These are phyloP conservation scores for Trichoderma arundinaceum DNA, from an alignment of 2,329 filamentous ascomycete genomes.

Conservation along the genomic window DNA sequence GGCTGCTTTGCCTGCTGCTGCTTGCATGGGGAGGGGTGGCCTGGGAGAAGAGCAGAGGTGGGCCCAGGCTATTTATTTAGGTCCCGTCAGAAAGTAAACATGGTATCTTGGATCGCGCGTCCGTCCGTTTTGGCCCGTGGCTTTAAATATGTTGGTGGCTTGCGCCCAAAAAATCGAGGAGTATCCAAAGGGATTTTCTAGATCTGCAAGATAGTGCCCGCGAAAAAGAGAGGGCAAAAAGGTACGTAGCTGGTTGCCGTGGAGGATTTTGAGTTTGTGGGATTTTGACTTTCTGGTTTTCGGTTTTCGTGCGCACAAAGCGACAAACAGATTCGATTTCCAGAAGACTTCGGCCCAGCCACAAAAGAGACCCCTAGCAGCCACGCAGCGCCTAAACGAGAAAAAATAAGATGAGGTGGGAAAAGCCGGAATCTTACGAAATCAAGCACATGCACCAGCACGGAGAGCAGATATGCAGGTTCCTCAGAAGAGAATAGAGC, in stretches of 20 bases:
- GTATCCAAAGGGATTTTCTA: too few species aligned
- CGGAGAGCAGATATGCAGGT: too few species aligned
- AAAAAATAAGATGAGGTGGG: background rate
- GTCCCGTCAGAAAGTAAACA: constrained; percentile 27
- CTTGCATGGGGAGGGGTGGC: constrained; percentile 24
- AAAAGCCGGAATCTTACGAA: background rate
- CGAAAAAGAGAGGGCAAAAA: background rate
- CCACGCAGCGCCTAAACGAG: background rate
- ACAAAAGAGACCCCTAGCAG: background rate
- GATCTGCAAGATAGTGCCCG: too few species aligned
- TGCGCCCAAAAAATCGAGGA: background rate
- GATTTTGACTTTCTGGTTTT: background rate
- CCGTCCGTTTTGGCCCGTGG: background rate
- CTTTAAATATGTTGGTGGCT: background rate
- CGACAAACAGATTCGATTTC: background rate
- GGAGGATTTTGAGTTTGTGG: background rate
- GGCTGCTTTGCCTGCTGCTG: constrained; percentile 1
- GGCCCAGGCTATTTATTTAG: constrained; percentile 28
- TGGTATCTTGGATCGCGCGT: background rate
- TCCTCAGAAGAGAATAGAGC: too few species aligned
- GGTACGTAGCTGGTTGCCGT: background rate
- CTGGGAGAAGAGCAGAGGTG: constrained; percentile 10
- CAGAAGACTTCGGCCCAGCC: background rate
- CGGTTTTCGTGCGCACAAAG: background rate
- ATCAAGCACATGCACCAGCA: too few species aligned